Conservation (phyloP, 805 yeast species). For the Cyberlindnera euphorbiiphila region DNA sequence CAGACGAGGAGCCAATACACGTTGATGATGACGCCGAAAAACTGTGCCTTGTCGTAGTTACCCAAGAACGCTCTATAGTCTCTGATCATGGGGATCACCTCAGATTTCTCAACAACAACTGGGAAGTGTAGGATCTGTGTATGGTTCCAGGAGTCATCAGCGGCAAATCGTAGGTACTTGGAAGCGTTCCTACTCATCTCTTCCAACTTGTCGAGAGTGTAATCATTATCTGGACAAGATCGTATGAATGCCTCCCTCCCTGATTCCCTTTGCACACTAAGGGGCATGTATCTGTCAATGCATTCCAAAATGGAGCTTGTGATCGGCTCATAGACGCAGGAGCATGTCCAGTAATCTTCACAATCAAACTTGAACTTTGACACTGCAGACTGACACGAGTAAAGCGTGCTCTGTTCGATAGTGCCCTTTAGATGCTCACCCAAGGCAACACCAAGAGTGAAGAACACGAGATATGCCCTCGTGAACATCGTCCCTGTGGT, state of each 20-base stretch:
- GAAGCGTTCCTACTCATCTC: constrained; percentile 15
- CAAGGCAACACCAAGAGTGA: neutral
- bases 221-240: constrained; percentile 7
- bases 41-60: constrained; percentile 23
- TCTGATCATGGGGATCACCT: constrained; percentile 13
- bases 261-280: neutral
- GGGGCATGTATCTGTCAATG: constrained; percentile 19
- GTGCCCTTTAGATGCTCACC: constrained; percentile 22
- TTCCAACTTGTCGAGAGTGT: constrained; percentile 12
- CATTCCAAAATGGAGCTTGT: constrained; percentile 22
- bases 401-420: constrained; percentile 23
- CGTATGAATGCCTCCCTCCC: constrained; percentile 12
- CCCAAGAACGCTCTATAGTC: constrained; percentile 27
- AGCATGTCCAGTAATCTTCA: constrained; percentile 15
- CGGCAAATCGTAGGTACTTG: constrained; percentile 1
- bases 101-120: constrained; percentile 10
- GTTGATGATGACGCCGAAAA: constrained; percentile 21
- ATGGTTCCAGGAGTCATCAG: constrained; percentile 13
- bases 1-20: constrained; percentile 20
- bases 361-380: constrained; percentile 20
- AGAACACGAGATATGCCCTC: no score
- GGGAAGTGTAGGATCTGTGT: constrained; percentile 15
- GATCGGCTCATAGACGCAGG: constrained; percentile 21
- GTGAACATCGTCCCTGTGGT: no score
- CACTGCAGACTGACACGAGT: constrained; percentile 24